These are phyloP conservation scores for Fusarium pseudonygamai DNA, from an alignment of 2,329 filamentous ascomycete genomes.

Conservation along the genomic window DNA sequence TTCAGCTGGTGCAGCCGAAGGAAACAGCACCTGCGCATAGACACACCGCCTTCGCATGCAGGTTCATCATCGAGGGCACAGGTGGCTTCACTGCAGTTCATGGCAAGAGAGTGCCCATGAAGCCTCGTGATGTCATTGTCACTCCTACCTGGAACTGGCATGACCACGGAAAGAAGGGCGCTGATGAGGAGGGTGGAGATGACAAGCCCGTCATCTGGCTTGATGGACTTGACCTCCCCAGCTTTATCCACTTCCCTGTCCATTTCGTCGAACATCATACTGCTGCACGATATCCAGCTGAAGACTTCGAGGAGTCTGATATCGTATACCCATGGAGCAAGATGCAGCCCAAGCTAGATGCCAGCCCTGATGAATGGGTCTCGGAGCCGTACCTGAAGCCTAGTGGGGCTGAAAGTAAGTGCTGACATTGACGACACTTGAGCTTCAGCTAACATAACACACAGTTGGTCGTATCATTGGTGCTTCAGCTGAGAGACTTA, in stretches of 20 bases:
- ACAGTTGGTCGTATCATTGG: conserved; percentile 53
- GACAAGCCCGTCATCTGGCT: conserved; percentile 64
- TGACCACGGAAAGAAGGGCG: conserved; percentile 66
- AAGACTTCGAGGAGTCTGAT: conserved; percentile 53
- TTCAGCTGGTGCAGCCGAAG: conserved; percentile 65
- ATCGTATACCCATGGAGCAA: conserved; percentile 60
- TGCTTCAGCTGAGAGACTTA: conserved; percentile 56
- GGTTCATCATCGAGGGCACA: conserved; percentile 65
- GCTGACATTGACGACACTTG: fast-evolving
- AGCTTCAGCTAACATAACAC: background rate
- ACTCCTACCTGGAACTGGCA: conserved; percentile 69
- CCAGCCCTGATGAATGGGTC: background rate
- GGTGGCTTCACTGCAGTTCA: conserved; percentile 65
- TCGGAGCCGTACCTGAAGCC: conserved; percentile 46
- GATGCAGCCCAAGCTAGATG: conserved; percentile 57
- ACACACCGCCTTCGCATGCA: conserved; percentile 63
- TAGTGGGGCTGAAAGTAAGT: conserved; percentile 46
- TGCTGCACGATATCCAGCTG: conserved; percentile 56
- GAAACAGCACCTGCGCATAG: conserved; percentile 65
- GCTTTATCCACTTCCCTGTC: conserved; percentile 59
- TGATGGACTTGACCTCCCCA: conserved; percentile 63
- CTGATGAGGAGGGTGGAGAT: conserved; percentile 42
- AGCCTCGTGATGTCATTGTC: conserved; percentile 63
- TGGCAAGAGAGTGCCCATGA: conserved; percentile 60
- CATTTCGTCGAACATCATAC: conserved; percentile 63